Base-by-base conservation (phyloP, 805 yeast genomes). In the Clavispora fructus region DNA sequence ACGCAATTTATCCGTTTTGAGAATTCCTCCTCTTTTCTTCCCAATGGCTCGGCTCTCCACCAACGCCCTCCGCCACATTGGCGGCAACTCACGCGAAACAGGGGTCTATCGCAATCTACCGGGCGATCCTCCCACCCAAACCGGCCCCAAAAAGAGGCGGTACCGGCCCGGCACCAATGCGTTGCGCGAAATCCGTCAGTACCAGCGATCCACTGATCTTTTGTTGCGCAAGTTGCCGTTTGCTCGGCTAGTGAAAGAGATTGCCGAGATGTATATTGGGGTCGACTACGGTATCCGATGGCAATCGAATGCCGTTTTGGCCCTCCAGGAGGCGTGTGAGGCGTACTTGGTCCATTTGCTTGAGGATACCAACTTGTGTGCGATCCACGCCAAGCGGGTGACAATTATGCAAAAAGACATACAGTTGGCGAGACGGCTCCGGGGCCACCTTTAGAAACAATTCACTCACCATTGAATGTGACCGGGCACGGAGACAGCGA, bases 361-460 rank as follows among this genome's bases (percentile, higher is more conserved):
- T 42, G 94, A 86, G 58, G 94, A 86, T 60, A 85, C 91, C 4
- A 86, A 86, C 55, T 60, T 85, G 33, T 72, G 88, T 62, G 94
- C 94, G 12, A 66, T 86, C 33, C 94, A 86, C 63, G 91, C 90
- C 1, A 85, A 82, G 58, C 67, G 95, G 55, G 89, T 86, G n/a
- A 86, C 95, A 0, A 84, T 86, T 30, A 86, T 85, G 92, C 86
- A 83, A 57, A 85, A 83, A 62, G 95, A 86, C 60, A 81, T 86
- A 50, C 91, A 85, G 58, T 67, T 86, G 53, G 94, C 94, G 3
- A 75, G 94, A 67, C 72, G 92, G 63, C 79, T 85, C 37, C 74
- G 91, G 55, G 91, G 90, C 6, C 74, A 59, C 41, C 41, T 55
- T 28, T 58, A 47, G 40, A 27, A 27, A 11, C 7, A 11, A 27